Conservation (phyloP, 257 asterid genomes). For the Leonotis leonurus region DNA sequence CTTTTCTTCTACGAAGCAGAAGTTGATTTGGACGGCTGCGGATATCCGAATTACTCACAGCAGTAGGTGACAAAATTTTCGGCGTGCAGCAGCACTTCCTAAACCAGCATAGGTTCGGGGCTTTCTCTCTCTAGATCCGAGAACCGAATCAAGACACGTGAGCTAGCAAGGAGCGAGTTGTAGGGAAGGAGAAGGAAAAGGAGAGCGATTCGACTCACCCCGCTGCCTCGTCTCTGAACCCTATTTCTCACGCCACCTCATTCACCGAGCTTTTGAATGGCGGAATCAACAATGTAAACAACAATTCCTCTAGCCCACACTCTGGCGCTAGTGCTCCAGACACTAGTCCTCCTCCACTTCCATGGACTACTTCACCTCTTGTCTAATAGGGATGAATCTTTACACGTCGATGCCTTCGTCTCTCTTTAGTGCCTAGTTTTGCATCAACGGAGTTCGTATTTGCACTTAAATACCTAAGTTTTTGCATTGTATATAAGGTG, state of each 20-base stretch:
- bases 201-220: slow-evolving; percentile 13
- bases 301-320: slow-evolving; percentile 3
- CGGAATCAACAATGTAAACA: slow-evolving; percentile 19
- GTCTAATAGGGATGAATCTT: slow-evolving; percentile 30
- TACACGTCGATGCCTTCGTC: too few species aligned
- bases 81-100: slow-evolving; percentile 40
- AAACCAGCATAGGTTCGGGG: slow-evolving; percentile 44
- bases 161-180: slow-evolving; percentile 41
- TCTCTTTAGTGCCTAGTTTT: too few species aligned
- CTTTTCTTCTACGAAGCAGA: slow-evolving; percentile 47
- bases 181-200: slow-evolving; percentile 40
- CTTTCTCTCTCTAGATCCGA: slow-evolving; percentile 52
- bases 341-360: slow-evolving; percentile 39
- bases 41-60: slow-evolving; percentile 21
- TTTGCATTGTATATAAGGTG: too few species aligned
- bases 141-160: slow-evolving; percentile 41
- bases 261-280: slow-evolving; percentile 49
- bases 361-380: slow-evolving; percentile 39
- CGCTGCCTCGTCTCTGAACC: slow-evolving; percentile 22
- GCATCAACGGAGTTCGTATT: too few species aligned
- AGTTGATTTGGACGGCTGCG: slow-evolving; percentile 44
- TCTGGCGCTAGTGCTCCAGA: slow-evolving; percentile 14
- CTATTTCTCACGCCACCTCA: slow-evolving; percentile 41
- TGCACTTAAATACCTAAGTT: too few species aligned
- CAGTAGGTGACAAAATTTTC: slow-evolving; percentile 25